phyloP scores from a whole-genome alignment of 2,329 filamentous ascomycete genomes.

The Claviceps africana region DNA sequence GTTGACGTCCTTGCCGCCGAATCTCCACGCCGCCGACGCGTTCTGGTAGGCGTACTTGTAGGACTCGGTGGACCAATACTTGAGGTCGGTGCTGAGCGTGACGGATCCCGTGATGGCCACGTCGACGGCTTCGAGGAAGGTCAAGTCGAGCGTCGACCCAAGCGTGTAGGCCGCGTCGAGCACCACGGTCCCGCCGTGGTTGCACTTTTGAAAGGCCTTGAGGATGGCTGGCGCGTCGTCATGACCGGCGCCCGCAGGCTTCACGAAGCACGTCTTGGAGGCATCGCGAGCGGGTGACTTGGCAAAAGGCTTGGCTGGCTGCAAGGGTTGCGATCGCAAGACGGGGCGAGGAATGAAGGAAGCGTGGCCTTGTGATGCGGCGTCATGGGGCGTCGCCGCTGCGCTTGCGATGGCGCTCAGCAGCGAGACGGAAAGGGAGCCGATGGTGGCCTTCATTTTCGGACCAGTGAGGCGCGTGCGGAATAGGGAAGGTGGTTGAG shows the following conservation, averaged over 20 bases:
- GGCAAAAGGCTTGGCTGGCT: background rate
- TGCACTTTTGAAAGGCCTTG: conserved; percentile 26
- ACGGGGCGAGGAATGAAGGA: background rate
- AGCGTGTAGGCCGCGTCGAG: conserved; percentile 47
- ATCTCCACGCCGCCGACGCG: conserved; percentile 29
- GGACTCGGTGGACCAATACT: conserved; percentile 55
- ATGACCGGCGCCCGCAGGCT: background rate
- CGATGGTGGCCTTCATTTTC: background rate
- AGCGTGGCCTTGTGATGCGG: background rate
- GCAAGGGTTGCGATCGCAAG: background rate
- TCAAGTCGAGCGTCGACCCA: conserved; percentile 50
- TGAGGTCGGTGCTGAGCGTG: conserved; percentile 50
- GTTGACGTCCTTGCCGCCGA: conserved; percentile 32
- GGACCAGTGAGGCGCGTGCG: too few species aligned
- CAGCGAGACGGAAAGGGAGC: background rate
- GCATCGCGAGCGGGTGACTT: background rate
- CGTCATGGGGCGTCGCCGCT: background rate
- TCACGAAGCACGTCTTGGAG: background rate
- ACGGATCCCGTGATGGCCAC: conserved; percentile 42
- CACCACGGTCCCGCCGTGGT: conserved; percentile 47
- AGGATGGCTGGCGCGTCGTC: conserved; percentile 1
- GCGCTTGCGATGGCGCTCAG: background rate
- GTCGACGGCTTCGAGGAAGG: conserved; percentile 49
- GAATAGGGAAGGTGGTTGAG: too few species aligned
- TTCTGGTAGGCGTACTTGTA: conserved; percentile 56